Base-by-base conservation (phyloP, 2,329 filamentous ascomycete species). In the Zymoseptoria tritici region DNA sequence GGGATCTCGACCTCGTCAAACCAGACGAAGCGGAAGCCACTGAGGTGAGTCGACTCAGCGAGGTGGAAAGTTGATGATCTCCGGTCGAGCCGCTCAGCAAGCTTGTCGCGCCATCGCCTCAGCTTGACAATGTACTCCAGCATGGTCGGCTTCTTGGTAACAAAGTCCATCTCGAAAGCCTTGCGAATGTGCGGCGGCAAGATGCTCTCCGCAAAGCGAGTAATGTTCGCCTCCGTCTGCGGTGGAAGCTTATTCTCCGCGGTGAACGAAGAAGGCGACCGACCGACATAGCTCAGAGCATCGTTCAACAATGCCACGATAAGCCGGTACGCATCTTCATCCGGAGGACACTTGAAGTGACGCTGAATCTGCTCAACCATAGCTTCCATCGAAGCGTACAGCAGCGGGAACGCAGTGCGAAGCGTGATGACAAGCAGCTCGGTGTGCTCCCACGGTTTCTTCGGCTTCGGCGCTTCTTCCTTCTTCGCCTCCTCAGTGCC, bases 281-380 rank as follows among this genome's bases (percentile, higher is more conserved):
- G 86, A 64, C 90, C 91, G 50, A 97, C 91, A 68, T 97, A 97
- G 26, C 91, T 91, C 57, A 99, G 78, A 0, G 91, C 94, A 74
- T 99, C 94, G 72, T 99, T 99, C 21, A 99, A 84, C 9, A 99
- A 79, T 2, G 94, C 95, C n/a, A 97, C 93, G 66, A 99, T 99
- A 16, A 99, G 81, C 55, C 94, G 85, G 75, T 97, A 97, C 2
- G 94, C 95, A 77, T 99, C 94, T 74, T 99, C 94, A 69, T 99
- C 94, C 0, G 93, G 93, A 13, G 93, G 93, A 70, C 94, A 97
- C 77, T 99, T 99, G 83, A 99, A 99, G 76, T 97, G 89, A 80
- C 97, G 97, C 74, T 94, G 89, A 60, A 99, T 96, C 76, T 97
- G 93, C 72, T 99, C 94, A 29, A 97, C 92, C 91, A 97, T 99